These are phyloP conservation scores for Pueraria montana DNA, from an alignment of 306 rosid species.

Conservation along the genomic window DNA sequence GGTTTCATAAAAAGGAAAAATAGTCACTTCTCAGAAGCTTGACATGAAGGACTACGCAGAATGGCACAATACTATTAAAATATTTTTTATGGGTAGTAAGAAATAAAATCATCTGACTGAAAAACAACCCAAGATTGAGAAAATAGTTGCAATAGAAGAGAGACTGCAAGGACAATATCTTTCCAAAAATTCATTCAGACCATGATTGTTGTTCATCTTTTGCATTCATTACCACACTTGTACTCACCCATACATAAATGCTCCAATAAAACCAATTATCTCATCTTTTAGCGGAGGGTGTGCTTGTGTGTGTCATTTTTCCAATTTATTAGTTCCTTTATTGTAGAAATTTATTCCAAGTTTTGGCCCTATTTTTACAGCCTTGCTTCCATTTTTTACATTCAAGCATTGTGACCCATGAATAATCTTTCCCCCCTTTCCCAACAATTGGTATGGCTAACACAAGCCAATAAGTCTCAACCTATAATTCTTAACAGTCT, in stretches of 20 bases:
- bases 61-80: too few species aligned
- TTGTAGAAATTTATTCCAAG: not conserved
- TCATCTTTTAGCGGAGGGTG: not conserved
- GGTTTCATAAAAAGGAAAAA: not conserved
- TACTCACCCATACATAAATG: constrained; percentile 12
- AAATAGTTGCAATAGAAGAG: not conserved
- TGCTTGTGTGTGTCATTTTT: not conserved
- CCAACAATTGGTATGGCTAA: constrained; percentile 32
- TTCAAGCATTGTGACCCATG: constrained; percentile 13
- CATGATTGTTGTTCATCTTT: constrained; percentile 17
- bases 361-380: constrained; percentile 3
- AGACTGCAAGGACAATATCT: not conserved
- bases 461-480: not conserved
- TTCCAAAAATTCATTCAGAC: constrained; percentile 4
- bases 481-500: too few species aligned
- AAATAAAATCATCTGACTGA: not conserved
- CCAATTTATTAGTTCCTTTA: not conserved
- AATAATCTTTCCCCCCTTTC: constrained; percentile 12
- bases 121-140: too few species aligned
- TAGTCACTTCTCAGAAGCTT: not conserved
- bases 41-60: not conserved
- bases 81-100: not conserved
- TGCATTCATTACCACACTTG: constrained; percentile 27
- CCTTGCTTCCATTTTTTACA: not conserved
- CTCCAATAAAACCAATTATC: constrained; percentile 8